A percentile compares a stretch with the other conserved stretches of the same genome.
Conservation (phyloP, 108 stramenopile genomes). For the Nitzschia palea region DNA sequence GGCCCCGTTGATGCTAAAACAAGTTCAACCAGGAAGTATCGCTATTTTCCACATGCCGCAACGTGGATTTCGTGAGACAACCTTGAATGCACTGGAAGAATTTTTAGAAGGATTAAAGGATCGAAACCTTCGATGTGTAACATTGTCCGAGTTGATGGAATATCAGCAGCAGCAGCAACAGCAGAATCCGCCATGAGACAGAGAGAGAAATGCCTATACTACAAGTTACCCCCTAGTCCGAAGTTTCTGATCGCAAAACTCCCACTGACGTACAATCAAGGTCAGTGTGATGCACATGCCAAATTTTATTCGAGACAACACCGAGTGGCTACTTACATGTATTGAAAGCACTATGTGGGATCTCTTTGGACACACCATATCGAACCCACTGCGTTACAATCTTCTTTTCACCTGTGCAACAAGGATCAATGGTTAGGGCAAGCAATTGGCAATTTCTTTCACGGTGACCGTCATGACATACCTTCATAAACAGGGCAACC, state of each 20-base stretch:
- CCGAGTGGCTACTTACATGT: conserved; percentile 32
- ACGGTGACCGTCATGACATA: background rate
- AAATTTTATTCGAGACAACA: too few species aligned
- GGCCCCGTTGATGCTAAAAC: conserved; percentile 10
- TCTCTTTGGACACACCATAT: conserved; percentile 66
- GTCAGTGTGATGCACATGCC: too few species aligned
- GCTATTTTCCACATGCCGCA: conserved; percentile 32
- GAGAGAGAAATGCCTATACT: background rate
- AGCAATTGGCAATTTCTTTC: conserved; percentile 58
- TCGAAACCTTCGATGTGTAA: background rate
- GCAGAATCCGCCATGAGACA: background rate
- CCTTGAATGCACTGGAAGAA: conserved; percentile 2
- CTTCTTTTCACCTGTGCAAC: conserved; percentile 74
- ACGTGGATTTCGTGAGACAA: conserved; percentile 10
- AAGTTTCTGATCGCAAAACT: background rate
- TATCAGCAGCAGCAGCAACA: background rate
- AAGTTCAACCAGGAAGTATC: conserved; percentile 10
- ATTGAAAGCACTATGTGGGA: conserved; percentile 67
- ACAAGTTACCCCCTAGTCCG: background rate
- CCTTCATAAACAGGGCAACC: conserved; percentile 93
- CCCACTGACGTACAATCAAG: background rate
- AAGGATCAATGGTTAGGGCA: conserved; percentile 67
- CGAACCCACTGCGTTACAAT: conserved; percentile 93
- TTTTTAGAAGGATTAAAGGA: conserved; percentile 15
- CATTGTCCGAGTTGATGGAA: background rate